Conservation (phyloP, 2,329 filamentous ascomycete species). For the Pseudocercospora musae region DNA sequence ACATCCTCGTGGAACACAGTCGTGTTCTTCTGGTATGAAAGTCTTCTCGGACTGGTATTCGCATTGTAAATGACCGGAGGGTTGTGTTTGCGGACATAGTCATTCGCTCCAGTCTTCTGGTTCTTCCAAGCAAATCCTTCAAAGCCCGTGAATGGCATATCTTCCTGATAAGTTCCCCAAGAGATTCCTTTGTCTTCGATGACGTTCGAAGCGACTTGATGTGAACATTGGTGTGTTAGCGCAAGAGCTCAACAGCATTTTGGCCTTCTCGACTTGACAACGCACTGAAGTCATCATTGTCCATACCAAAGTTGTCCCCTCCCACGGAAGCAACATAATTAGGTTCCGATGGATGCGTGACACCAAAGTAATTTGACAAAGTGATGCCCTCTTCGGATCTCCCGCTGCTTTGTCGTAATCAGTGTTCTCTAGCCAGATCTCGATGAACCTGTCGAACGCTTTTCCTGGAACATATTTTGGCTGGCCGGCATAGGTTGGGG, state of each 20-base stretch:
- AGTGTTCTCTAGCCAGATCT: constrained; percentile 77
- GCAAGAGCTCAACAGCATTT: constrained; percentile 30
- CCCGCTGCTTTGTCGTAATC: constrained; percentile 61
- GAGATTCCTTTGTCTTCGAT: constrained; percentile 43
- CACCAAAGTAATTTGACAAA: constrained; percentile 53
- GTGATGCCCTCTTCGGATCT: constrained; percentile 65
- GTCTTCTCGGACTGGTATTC: constrained; percentile 56
- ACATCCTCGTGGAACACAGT: constrained; percentile 67
- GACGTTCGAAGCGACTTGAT: constrained; percentile 42
- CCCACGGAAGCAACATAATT: constrained; percentile 69
- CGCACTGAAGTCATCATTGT: constrained; percentile 48
- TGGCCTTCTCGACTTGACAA: constrained; percentile 69
- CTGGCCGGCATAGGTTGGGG: constrained; percentile 58
- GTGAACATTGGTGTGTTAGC: neutral
- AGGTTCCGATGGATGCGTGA: constrained; percentile 57
- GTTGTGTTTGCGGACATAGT: constrained; percentile 76
- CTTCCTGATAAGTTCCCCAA: constrained; percentile 69
- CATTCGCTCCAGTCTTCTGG: constrained; percentile 62
- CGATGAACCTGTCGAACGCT: constrained; percentile 67
- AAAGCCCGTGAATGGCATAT: constrained; percentile 72
- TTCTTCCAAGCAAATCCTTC: constrained; percentile 63
- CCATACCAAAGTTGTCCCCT: constrained; percentile 70
- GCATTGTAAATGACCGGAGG: constrained; percentile 62
- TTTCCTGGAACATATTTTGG: constrained; percentile 63
- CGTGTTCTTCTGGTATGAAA: constrained; percentile 71